Evolutionary conservation across 768 basidiomycete genomes (phyloP), one percentile per base, ranked within the genome.

Genomic region (Bullera alba): DNA sequence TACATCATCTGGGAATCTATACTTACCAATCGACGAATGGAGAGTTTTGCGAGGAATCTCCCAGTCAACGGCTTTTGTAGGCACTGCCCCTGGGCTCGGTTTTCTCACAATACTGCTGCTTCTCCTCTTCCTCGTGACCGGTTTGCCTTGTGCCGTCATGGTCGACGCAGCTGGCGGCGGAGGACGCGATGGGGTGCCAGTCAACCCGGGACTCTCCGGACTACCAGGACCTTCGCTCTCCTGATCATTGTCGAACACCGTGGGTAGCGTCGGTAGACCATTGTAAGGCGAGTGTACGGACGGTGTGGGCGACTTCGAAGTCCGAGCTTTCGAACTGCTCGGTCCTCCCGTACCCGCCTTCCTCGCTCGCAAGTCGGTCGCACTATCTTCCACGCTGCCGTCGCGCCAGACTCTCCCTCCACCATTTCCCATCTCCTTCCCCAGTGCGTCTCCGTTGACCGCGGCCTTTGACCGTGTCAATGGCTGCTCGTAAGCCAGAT

Each of bases 31-130:
- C 3, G 85, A 87, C 12, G 86, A 85, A 72, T 95, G 91, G 37
- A 95, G 70, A 8, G 80, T 73, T 72, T 95, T 95, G 57, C 91
- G 75, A 0, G 91, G 91, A 43, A 95, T 83, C 73, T 95, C 91
- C 83, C 85, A 90, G 73, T 91, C 85, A 26, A 86, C 65, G 22
- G 49, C 65, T 36, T 64, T 77, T 19, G 49, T 57, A 19, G 67
- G 63, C 12, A 53, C 58, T 6, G 61, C 63, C 3, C 63, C 67
- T 0, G 63, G 63, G 48, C 57, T 63, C 1, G 53, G 50, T 42
- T 69, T 65, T 34, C 61, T 46, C 49, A 63, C 65, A 29, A 65
- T 59, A 46, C 51, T 54, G 36, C 63, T 69, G 35, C 55, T 57
- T 32, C 63, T 42, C 29, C 63, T 49, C 28, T 55, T 54, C 26